These are phyloP conservation scores for Malassezia furfur DNA, from an alignment of 1,284 basidiomycete species.

Conservation along the genomic window DNA sequence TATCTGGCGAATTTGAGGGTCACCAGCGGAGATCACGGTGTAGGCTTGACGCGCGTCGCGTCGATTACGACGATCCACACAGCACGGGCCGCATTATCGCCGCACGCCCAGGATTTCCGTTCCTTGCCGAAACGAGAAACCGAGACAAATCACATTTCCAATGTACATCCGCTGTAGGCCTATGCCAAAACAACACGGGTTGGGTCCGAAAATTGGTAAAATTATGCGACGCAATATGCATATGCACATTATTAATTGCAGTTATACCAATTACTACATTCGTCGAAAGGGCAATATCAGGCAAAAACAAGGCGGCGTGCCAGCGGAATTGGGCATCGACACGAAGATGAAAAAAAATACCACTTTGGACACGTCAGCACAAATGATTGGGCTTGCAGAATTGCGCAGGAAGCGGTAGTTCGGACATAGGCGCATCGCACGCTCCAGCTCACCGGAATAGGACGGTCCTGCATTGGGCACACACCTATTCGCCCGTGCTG, in stretches of 20 bases:
- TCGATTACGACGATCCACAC: not conserved
- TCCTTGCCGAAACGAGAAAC: too few species aligned
- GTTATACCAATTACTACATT: not conserved
- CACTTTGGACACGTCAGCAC: not conserved
- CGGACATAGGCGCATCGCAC: slow-evolving; percentile 9
- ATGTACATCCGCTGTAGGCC: too few species aligned
- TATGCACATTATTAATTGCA: not conserved
- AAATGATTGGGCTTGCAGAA: not conserved
- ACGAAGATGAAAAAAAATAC: not conserved
- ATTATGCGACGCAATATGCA: not conserved
- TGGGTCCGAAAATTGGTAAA: too few species aligned
- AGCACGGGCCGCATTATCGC: too few species aligned
- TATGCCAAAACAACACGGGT: not conserved
- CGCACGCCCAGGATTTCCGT: too few species aligned
- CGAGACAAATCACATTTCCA: too few species aligned
- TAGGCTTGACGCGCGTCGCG: not conserved
- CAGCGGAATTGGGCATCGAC: not conserved
- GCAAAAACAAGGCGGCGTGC: not conserved
- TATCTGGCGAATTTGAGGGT: not conserved
- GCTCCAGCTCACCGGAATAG: slow-evolving; percentile 14
- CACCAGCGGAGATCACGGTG: not conserved
- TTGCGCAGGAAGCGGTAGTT: slow-evolving; percentile 1
- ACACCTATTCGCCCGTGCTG: slow-evolving; percentile 14
- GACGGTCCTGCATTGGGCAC: slow-evolving; percentile 5
- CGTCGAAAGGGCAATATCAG: not conserved